A percentile compares a stretch with the other conserved stretches of the same genome.
These are phyloP conservation scores for Nicotiana obtusifolia DNA, from an alignment of 257 asterid genomes.

Conservation along the genomic window DNA sequence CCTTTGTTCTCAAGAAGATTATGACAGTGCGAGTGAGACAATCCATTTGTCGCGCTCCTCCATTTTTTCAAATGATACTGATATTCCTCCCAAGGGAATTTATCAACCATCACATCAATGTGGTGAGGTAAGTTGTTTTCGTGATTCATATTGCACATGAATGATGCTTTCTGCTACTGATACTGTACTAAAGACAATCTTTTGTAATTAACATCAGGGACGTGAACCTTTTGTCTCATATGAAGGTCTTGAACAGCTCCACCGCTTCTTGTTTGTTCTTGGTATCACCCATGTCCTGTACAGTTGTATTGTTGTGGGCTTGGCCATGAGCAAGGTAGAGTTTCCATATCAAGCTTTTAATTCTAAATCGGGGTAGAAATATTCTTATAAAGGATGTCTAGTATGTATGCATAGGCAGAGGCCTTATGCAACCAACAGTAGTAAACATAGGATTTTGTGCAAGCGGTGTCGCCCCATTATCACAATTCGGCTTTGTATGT, in stretches of 20 bases:
- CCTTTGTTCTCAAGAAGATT: constrained; percentile 65
- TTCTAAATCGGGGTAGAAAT: neutral
- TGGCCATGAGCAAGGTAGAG: constrained; percentile 87
- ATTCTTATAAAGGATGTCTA: neutral
- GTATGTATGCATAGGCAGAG: neutral
- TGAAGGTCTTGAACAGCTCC: constrained; percentile 87
- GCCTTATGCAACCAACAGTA: neutral
- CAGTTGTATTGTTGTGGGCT: constrained; percentile 65
- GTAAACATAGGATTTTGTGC: neutral
- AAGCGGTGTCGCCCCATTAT: neutral
- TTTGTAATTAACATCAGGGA: constrained; percentile 40
- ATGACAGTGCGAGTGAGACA: constrained; percentile 22
- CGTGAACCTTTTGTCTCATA: constrained; percentile 83
- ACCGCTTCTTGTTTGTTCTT: constrained; percentile 82
- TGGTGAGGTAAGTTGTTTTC: constrained; percentile 46
- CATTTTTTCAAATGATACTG: constrained; percentile 32
- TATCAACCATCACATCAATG: constrained; percentile 46
- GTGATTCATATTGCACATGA: neutral
- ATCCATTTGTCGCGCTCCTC: constrained; percentile 21
- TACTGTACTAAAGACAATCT: neutral
- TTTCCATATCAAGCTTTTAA: neutral
- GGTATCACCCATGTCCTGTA: constrained; percentile 76
- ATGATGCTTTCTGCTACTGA: neutral
- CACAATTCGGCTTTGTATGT: neutral
- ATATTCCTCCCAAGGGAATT: constrained; percentile 45